Evolutionary conservation across 2,329 filamentous ascomycete species (phyloP), one percentile per base, ranked within the genome.

Genomic region (Sarocladium brachiariae): DNA sequence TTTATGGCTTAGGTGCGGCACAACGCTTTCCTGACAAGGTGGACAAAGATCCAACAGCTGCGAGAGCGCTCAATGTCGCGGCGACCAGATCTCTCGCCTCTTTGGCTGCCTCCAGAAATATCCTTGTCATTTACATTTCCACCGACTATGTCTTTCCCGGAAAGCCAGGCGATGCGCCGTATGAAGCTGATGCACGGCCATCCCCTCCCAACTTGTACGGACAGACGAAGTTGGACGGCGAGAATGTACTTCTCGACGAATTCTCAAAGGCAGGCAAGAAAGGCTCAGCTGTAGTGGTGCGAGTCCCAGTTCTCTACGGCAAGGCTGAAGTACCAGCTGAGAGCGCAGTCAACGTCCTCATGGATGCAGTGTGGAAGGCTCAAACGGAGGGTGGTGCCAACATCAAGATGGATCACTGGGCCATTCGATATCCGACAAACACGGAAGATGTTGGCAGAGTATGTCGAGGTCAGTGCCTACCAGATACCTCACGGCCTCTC

Each of bases 1-100:
- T 6, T 31, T 19, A 13, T 19, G 24, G 33, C 14, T 33, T 55
- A 91, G 87, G 87, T 63, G 91, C 90, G 35, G 90, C 90, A 41
- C 91, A 95, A 66, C 83, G 89, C 54, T 95, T 86, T 61, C 90
- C 91, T 2, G 90, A 96, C 67, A 86, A 86, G 63, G 92, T 90
- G 61, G 86, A 90, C 59, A 78, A 80, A 56, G 81, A 96, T 64
- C 90, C 89, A 2, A 79, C 84, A 53, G 86, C 81, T 50, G 88
- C 89, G 2, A 79, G 78, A 53, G 77, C 76, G 16, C 73, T 95
- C 59, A 95, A 95, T 61, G 81, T 92, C 11, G 75, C 80, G 2
- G 86, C 89, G 2, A 86, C 87, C 43, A 70, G 74, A 45, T 68
- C 70, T 8, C 78, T 96, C 11, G 87, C 88, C 9, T 66, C 73